These are phyloP conservation scores for Leishmania lainsoni DNA, from an alignment of 208 protist species.

Conservation along the genomic window DNA sequence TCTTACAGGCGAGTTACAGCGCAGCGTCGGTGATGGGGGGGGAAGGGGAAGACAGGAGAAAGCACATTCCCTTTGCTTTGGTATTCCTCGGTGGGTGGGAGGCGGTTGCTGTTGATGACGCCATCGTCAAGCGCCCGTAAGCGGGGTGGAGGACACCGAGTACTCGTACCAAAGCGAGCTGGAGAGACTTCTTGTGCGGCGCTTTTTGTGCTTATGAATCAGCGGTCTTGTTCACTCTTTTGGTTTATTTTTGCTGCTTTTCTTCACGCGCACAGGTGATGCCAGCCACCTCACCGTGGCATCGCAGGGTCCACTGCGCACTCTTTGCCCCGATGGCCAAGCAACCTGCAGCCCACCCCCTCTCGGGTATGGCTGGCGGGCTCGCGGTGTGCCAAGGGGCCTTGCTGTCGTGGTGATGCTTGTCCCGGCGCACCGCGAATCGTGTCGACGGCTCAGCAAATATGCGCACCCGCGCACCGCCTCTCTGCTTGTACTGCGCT, in stretches of 20 bases:
- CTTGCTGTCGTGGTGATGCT: neutral
- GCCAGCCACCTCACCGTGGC: neutral
- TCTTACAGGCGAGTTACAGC: neutral
- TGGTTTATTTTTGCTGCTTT: neutral
- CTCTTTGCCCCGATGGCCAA: neutral
- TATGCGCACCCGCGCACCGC: too few relatives aligned
- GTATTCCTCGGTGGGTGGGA: neutral
- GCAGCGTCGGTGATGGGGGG: neutral
- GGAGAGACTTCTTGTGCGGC: neutral
- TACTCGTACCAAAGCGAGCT: neutral
- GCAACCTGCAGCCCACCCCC: neutral
- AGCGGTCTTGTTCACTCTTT: too few relatives aligned
- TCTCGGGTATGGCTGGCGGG: neutral
- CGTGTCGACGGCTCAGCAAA: neutral
- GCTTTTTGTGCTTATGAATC: neutral
- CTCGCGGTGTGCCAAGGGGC: neutral
- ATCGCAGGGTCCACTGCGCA: neutral
- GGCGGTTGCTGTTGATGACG: neutral
- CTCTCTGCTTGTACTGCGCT: neutral
- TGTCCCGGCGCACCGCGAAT: neutral
- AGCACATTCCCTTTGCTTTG: neutral
- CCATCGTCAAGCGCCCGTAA: neutral
- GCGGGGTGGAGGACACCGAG: neutral
- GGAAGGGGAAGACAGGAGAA: neutral
- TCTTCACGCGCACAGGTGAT: neutral